Evolutionary conservation across 139 green algal genomes (phyloP), one percentile per base, ranked within the genome.

Genomic region (Haematococcus lacustris): DNA sequence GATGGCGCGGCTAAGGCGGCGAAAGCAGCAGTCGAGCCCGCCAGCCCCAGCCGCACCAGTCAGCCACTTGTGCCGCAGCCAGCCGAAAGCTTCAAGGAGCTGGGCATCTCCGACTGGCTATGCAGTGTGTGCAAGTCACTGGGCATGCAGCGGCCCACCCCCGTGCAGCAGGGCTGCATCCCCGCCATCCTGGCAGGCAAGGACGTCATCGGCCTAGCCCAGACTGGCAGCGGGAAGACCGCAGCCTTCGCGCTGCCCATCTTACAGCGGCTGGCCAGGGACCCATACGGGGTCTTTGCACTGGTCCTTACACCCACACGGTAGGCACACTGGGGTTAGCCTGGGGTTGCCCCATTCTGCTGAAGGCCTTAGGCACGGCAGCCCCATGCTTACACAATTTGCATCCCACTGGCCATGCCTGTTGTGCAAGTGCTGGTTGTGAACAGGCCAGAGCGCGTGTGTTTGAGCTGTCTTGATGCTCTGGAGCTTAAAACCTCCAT

Each of bases 181-280:
- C 95, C 95, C 1, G 80, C 80, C 1, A 83, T 97, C 51, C 82
- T 98, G 32, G 50, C 50, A 1, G 93, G 95, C 4, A 76, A 80
- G n/a, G 84, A 98, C 75, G 91, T 96, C 0, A 92, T 98, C 35
- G 94, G 90, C 34, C 82, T 90, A 28, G 94, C 94, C 21, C 88
- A 97, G 71, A 98, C 94, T 2, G 94, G 94, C 75, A 95, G 86
- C 69, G 94, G 94, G 66, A 98, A 98, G 80, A 98, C 94, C 6
- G 94, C 94, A 13, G 92, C 94, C 0, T 98, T 98, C 75, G 92
- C 92, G 28, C 78, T 98, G 51, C 94, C 94, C 23, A 96, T 98
- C 38, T 86, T 98, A 33, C 74, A 80, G 39, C 26, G 73, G 21
- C 88, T 98, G 41, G 86, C 91, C 3, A 73, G 85, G 34, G 91